phyloP scores from a whole-genome alignment of 192 early-diverging fungal genomes.

The Entomortierella beljakovae region DNA sequence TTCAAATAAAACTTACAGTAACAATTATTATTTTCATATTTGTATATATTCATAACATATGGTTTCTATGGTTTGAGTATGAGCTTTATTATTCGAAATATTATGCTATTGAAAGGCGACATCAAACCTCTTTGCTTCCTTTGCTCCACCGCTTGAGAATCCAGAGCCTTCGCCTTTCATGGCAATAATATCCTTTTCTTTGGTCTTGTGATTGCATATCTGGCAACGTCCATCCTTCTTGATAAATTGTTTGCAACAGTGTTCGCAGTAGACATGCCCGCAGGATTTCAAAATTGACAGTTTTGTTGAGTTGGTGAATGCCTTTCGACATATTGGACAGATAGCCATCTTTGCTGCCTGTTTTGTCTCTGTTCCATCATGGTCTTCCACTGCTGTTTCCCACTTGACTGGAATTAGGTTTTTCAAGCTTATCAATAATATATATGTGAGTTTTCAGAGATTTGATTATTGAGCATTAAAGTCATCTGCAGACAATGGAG shows the following conservation, averaged over 20 bases:
- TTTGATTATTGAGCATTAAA: not conserved
- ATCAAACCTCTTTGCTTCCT: slow-evolving; percentile 70
- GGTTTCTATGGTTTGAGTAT: not conserved
- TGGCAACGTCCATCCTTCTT: slow-evolving; percentile 76
- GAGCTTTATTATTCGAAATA: not conserved
- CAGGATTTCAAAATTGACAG: slow-evolving; percentile 69
- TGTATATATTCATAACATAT: slow-evolving; percentile 5
- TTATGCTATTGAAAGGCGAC: slow-evolving; percentile 74
- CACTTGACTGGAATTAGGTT: slow-evolving; percentile 75
- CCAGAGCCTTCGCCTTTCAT: slow-evolving; percentile 74
- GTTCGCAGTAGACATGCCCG: slow-evolving; percentile 79
- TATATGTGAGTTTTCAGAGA: no score
- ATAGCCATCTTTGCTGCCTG: slow-evolving; percentile 52
- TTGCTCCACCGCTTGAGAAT: slow-evolving; percentile 67
- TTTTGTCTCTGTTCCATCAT: slow-evolving; percentile 45
- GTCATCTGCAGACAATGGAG: not conserved
- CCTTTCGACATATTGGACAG: slow-evolving; percentile 80
- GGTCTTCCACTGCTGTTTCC: slow-evolving; percentile 58
- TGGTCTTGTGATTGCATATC: slow-evolving; percentile 73
- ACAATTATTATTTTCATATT: not conserved
- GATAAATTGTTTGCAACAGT: slow-evolving; percentile 75
- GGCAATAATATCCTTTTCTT: slow-evolving; percentile 75
- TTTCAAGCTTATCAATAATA: slow-evolving; percentile 63
- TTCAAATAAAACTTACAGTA: not conserved
- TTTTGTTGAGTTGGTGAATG: slow-evolving; percentile 77